phyloP scores from a whole-genome alignment of 192 early-diverging fungal species.

The Coemansia sp. region DNA sequence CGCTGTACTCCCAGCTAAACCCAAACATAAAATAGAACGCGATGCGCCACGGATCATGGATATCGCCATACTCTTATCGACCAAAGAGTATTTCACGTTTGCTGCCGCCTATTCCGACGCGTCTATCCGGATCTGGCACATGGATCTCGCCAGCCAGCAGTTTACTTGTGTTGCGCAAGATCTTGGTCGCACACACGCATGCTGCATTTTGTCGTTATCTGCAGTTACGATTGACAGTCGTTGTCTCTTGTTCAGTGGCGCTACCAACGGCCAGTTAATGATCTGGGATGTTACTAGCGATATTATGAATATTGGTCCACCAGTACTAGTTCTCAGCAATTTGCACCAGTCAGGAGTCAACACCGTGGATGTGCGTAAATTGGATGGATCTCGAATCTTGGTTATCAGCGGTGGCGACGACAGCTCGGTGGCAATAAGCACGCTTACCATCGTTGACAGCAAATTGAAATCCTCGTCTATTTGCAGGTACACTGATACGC shows the following conservation, averaged over 20 bases:
- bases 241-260: conserved; percentile 22
- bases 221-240: neutral
- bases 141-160: neutral
- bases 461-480: neutral
- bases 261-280: conserved; percentile 31
- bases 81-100: conserved; percentile 54
- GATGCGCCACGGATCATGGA: conserved; percentile 70
- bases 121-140: conserved; percentile 52
- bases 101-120: conserved; percentile 78
- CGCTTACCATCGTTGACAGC: conserved; percentile 22
- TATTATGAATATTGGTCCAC: conserved; percentile 11
- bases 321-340: conserved; percentile 27
- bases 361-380: conserved; percentile 52
- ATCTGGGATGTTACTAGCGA: conserved; percentile 28
- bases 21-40: neutral
- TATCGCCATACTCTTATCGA: conserved; percentile 47
- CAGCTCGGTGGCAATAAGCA: conserved; percentile 56
- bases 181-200: neutral
- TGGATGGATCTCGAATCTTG: conserved; percentile 16
- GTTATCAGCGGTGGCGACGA: conserved; percentile 81
- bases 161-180: conserved; percentile 27
- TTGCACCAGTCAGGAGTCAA: conserved; percentile 82
- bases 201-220: conserved; percentile 38
- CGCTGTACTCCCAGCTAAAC: neutral
- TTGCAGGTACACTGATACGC: conserved; percentile 47